Percentiles rank a stretch among this genome's conserved stretches.
Evolutionary conservation across 805 yeast genomes (phyloP).

Genomic region (Kodamaea jinghongensis): DNA sequence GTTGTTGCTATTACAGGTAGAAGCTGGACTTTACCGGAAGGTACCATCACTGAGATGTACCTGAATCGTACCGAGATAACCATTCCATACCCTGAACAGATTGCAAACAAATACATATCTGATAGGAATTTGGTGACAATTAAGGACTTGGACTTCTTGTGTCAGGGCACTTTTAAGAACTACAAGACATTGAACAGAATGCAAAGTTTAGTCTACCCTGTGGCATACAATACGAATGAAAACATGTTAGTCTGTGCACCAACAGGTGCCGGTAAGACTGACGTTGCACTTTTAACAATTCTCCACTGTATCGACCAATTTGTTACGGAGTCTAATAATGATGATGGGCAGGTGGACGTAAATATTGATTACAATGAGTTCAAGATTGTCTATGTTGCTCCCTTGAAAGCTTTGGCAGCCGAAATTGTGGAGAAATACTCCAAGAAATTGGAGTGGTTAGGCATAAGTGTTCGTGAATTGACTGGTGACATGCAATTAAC

Average conservation of each 20-base stretch:
- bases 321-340: conserved; percentile 48
- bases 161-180: conserved; percentile 79
- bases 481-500: conserved; percentile 97
- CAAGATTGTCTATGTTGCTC: conserved; percentile 90
- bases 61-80: conserved; percentile 74
- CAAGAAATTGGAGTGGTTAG: conserved; percentile 76
- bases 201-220: conserved; percentile 88
- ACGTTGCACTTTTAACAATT: conserved; percentile 80
- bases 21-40: conserved; percentile 74
- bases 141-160: conserved; percentile 65
- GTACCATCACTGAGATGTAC: conserved; percentile 64
- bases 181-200: conserved; percentile 78
- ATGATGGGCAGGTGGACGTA: conserved; percentile 44
- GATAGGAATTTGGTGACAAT: conserved; percentile 54
- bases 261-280: conserved; percentile 97
- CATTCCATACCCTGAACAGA: conserved; percentile 70
- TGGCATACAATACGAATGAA: conserved; percentile 89
- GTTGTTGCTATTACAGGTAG: conserved; percentile 65
- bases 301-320: conserved; percentile 76
- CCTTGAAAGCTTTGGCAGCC: conserved; percentile 90
- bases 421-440: conserved; percentile 92
- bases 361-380: conserved; percentile 80
- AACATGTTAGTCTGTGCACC: conserved; percentile 97
- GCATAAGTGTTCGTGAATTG: conserved; percentile 79
- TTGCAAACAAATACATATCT: conserved; percentile 39